phyloP scores from a whole-genome alignment of 179 eudicot genomes.

The Silene coronaria region DNA sequence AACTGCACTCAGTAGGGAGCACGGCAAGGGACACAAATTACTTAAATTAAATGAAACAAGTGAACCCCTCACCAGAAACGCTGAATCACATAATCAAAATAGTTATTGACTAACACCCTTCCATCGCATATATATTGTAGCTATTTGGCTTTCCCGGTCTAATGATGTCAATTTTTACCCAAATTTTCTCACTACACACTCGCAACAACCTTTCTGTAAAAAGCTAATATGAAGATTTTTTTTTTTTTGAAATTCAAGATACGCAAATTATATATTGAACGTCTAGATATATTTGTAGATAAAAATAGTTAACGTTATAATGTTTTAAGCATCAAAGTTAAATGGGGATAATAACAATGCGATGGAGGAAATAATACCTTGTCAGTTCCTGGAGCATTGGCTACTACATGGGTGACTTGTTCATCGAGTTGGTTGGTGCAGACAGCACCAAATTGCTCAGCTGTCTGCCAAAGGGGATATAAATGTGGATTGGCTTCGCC shows the following conservation, averaged over 20 bases:
- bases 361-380: conserved; percentile 48
- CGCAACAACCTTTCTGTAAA: too few species aligned
- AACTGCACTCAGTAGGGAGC: conserved; percentile 2
- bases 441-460: conserved; percentile 99
- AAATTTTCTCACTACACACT: background rate
- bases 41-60: background rate
- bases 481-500: conserved; percentile 85
- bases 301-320: too few species aligned
- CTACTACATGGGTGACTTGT: conserved; percentile 94
- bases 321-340: background rate
- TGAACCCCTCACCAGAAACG: background rate
- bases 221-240: too few species aligned
- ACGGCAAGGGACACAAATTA: background rate
- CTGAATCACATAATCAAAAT: background rate
- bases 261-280: too few species aligned
- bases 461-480: conserved; percentile 93
- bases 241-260: too few species aligned
- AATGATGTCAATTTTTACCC: background rate
- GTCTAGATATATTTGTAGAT: too few species aligned
- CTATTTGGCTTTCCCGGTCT: background rate
- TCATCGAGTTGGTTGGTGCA: conserved; percentile 89
- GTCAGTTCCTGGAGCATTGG: conserved; percentile 84
- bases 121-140: background rate
- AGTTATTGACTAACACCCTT: background rate
- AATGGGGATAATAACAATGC: background rate